Evolutionary conservation across 805 yeast species (phyloP).

Genomic region (Candida chauliodis): DNA sequence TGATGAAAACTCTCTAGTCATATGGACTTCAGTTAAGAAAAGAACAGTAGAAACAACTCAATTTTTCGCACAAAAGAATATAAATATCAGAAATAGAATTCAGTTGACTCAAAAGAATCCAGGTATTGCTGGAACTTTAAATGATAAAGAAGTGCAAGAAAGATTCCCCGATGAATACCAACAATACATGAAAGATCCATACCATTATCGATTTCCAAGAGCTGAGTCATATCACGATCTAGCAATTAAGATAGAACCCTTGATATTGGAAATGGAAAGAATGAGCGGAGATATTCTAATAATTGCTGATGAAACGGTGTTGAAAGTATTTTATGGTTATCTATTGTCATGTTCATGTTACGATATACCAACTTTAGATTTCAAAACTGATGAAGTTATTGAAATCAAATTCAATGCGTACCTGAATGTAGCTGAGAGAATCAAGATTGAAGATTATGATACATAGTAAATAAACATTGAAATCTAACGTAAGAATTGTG

Average conservation of each 20-base stretch:
- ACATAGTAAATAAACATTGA: too few relatives aligned
- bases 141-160: constrained; percentile 53
- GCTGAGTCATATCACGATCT: constrained; percentile 95
- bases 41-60: constrained; percentile 80
- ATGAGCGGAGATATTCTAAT: constrained; percentile 82
- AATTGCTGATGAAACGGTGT: constrained; percentile 88
- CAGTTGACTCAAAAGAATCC: constrained; percentile 88
- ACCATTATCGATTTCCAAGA: constrained; percentile 87
- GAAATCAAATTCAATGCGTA: constrained; percentile 88
- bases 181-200: constrained; percentile 71
- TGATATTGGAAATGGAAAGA: constrained; percentile 90
- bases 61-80: constrained; percentile 59
- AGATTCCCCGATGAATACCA: constrained; percentile 68
- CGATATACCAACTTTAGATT: constrained; percentile 78
- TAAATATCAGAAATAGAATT: constrained; percentile 68
- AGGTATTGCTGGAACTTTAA: constrained; percentile 75
- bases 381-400: constrained; percentile 78
- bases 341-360: constrained; percentile 86
- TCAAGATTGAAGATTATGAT: constrained; percentile 25
- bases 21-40: constrained; percentile 93
- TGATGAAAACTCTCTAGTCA: constrained; percentile 61
- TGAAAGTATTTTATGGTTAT: constrained; percentile 89
- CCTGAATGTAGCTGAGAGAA: constrained; percentile 57
- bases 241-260: constrained; percentile 90
- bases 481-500: too few relatives aligned